phyloP scores from a whole-genome alignment of 2,329 filamentous ascomycete genomes.

The Claviceps quebecensis region DNA sequence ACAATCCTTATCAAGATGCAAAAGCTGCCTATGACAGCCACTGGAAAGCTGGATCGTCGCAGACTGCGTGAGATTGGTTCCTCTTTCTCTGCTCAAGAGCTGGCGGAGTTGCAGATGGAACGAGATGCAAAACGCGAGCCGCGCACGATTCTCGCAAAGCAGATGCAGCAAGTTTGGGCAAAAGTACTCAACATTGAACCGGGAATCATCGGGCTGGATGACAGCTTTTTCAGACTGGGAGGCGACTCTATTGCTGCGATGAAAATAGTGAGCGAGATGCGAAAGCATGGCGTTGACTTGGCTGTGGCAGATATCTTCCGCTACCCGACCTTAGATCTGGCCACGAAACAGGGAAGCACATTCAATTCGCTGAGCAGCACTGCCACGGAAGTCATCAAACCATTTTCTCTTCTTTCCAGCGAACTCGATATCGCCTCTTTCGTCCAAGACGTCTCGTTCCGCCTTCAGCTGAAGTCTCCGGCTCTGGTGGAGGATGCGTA shows the following conservation, averaged over 20 bases:
- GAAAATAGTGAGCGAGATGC: too few species aligned
- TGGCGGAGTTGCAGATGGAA: not conserved
- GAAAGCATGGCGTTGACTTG: not conserved
- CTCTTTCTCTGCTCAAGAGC: not conserved
- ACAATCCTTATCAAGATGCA: constrained; percentile 25
- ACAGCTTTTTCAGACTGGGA: not conserved
- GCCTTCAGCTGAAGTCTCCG: not conserved
- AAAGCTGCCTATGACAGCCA: constrained; percentile 26
- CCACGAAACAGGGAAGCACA: not conserved
- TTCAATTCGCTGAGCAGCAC: not conserved
- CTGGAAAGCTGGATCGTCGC: constrained; percentile 31
- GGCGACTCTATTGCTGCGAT: not conserved
- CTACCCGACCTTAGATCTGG: not conserved
- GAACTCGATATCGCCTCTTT: not conserved
- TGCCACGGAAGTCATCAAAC: not conserved
- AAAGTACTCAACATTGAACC: not conserved
- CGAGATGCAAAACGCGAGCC: not conserved
- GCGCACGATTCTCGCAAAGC: not conserved
- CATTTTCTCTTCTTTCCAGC: not conserved
- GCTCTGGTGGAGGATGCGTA: not conserved
- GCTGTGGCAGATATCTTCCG: not conserved
- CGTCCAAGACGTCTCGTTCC: not conserved
- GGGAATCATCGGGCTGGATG: too few species aligned
- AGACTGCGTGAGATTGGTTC: constrained; percentile 25
- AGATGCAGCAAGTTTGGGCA: not conserved